Evolutionary conservation across 2,329 filamentous ascomycete genomes (phyloP), one percentile per base, ranked within the genome.

Genomic region (Penicillium sp.): DNA sequence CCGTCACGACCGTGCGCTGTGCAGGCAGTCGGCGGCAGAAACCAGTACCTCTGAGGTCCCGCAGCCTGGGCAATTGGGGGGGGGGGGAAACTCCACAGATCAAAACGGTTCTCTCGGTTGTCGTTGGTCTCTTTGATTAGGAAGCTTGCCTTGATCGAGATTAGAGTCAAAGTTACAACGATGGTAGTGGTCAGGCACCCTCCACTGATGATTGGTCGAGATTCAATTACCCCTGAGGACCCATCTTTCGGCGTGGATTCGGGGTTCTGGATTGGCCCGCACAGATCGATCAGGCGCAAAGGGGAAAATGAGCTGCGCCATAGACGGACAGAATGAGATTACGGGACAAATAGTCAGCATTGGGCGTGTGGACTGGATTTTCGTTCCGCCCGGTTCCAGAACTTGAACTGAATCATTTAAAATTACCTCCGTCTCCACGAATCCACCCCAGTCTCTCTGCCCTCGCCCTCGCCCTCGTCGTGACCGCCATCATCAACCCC

Each of bases 181-280:
- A 18, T 18, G 18, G 18, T 18, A 18, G 50, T 38, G 41, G 49
- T 49, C 55, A 57, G 55, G 55, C 44, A 57, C 55, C 3, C 3
- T 11, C 4, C 3, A n/a, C 1, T 2, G 36, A 1, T 48, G 4
- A 57, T 57, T 57, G 55, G 55, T 1, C 26, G 9, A 3, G 5
- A 4, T 4, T 3, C 4, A 32, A 32, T 32, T 32, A 2, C 6
- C 7, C 11, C 13, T 32, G 25, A 9, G 48, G 35, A 39, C 39
- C 51, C 52, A 13, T 18, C 18, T 18, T 18, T 18, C 18, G 18
- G 18, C 18, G 32, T n/a, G 9, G n/a, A 35, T 8, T 35, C n/a
- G 39, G 29, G 13, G n/a, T 13, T 28, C 9, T 48, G 49, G 52
- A 50, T 54, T 54, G 52, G 52, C 50, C 52, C 52, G 35, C 52